Base-by-base conservation (phyloP, 495 filamentous ascomycete genomes). In the Aspergillus sparsus region DNA sequence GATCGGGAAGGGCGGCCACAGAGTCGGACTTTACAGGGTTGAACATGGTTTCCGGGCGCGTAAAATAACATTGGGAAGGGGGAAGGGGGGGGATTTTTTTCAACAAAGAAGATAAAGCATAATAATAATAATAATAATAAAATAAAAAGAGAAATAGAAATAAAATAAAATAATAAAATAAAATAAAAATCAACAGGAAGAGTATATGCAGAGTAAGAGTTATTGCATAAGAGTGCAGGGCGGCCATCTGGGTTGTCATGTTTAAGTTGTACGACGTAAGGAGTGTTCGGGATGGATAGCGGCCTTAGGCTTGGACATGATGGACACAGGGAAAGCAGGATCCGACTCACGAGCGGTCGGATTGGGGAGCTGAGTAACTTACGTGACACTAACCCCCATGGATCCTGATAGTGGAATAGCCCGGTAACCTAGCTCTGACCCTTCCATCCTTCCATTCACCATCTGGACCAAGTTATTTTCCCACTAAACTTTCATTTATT, bases 1-100 rank as follows among this genome's bases (percentile, higher is more conserved):
- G 54, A 66, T 65, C 59, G 67, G 62, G 55, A 50, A 34, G 53
- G 15, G 49, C 62, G 46, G 56, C 32, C 53, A 57, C 59, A 41
- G 31, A 52, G 21, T 27, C n/a, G 36, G 35, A 10, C 11, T 31
- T 46, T 18, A 13, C 13, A 55, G 52, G 21, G 21, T 49, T 45
- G 51, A 51, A 60, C n/a, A 39, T 15, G 12, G 37, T 16, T 18
- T 47, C 44, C 44, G 44, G 6, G 15, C 44, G 44, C 44, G 44
- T 6, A 47, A 18, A 47, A 16, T 47, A 15, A 47, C 44, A 16
- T 21, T 18, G 27, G n/a, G 4, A 21, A 1, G 15, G 15, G 16
- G 15, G 16, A 21, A 7, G 27, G 27, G 8, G 21, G 15, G 5
- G 13, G 8, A 46, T 15, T 32, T 32, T 0, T 13, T n/a, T n/a